These are phyloP conservation scores for Penicillium bovifimosum DNA, from an alignment of 495 filamentous ascomycete genomes.

Conservation along the genomic window DNA sequence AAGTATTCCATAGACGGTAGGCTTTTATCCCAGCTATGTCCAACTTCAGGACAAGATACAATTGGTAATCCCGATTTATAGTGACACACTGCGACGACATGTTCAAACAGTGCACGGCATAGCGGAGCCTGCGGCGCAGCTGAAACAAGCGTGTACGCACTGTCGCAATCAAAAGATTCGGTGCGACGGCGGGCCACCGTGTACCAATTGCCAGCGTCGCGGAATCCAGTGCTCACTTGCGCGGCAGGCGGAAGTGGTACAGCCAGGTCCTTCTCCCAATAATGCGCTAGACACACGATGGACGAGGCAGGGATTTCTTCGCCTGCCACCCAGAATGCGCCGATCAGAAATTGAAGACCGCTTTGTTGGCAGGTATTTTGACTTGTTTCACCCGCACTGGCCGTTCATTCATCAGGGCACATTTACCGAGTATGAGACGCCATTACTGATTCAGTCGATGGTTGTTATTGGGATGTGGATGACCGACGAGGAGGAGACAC, in stretches of 20 bases:
- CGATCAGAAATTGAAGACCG: no score
- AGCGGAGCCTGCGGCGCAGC: constrained; percentile 12
- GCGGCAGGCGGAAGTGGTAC: no score
- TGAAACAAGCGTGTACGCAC: constrained; percentile 14
- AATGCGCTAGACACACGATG: background rate
- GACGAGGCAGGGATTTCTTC: no score
- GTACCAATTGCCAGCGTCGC: constrained; percentile 22
- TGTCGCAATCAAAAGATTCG: constrained; percentile 23
- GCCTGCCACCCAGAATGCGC: no score
- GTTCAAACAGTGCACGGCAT: constrained; percentile 13
- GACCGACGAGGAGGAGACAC: background rate
- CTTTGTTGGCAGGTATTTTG: constrained; percentile 20
- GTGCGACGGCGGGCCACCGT: constrained; percentile 25
- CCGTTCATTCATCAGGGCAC: constrained; percentile 26
- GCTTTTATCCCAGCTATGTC: no score
- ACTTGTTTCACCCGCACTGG: constrained; percentile 28
- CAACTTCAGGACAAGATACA: no score
- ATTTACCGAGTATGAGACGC: constrained; percentile 18
- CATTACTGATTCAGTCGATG: constrained; percentile 27
- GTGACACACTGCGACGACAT: constrained; percentile 31
- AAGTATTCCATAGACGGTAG: background rate
- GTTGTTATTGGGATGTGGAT: constrained; percentile 26
- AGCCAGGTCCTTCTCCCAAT: background rate
- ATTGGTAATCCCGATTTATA: background rate
- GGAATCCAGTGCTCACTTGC: constrained; percentile 15